phyloP scores from a whole-genome alignment of 208 protist species.

The Naegleria lovaniensis region DNA sequence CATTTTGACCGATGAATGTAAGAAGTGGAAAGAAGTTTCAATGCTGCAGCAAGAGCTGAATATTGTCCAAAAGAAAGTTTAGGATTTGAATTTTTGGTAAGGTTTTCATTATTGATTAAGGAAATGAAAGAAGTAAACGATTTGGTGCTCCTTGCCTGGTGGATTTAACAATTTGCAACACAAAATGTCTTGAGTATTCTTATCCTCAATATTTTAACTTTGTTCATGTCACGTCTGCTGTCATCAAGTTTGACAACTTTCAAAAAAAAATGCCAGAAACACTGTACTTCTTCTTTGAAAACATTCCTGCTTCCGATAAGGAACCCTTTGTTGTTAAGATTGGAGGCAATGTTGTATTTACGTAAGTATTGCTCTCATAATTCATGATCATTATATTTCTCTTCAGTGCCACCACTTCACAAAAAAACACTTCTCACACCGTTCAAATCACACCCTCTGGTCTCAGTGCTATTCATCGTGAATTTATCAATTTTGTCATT shows the following conservation, averaged over 20 bases:
- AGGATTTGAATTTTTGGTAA: too few species aligned
- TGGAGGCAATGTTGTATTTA: neutral
- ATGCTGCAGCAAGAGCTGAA: neutral
- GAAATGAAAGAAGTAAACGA: too few species aligned
- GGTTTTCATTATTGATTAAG: too few species aligned
- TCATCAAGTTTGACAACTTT: neutral
- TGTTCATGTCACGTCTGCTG: too few species aligned
- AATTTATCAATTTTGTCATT: neutral
- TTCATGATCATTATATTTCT: too few species aligned
- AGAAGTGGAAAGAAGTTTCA: neutral
- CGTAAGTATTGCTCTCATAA: neutral
- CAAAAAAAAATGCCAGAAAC: neutral
- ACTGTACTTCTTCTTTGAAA: neutral
- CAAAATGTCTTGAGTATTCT: too few species aligned
- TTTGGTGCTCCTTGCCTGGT: too few species aligned
- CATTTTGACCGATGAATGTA: neutral
- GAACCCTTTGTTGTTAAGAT: neutral
- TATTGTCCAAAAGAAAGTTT: neutral
- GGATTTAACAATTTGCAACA: too few species aligned
- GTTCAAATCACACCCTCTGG: neutral
- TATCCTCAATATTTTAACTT: too few species aligned
- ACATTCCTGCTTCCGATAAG: neutral
- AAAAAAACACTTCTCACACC: neutral
- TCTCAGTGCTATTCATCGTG: neutral
- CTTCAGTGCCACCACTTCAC: neutral